Evolutionary conservation across 768 basidiomycete genomes (phyloP).

Genomic region (Phlebiopsis flavidoalba): DNA sequence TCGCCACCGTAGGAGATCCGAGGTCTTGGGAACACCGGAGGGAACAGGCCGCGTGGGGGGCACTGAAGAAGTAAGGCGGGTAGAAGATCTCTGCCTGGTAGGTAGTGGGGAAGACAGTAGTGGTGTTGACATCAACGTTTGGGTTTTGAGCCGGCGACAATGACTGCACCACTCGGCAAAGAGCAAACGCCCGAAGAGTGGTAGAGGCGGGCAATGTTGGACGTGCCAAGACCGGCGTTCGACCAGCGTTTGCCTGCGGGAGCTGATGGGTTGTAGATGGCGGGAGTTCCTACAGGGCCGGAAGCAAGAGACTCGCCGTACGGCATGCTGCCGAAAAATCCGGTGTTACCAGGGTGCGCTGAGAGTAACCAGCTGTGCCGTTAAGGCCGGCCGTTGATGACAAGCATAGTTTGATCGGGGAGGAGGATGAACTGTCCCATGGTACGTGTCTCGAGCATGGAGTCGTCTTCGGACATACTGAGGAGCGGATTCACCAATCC

Average conservation of each 20-base stretch:
- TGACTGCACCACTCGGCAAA: conserved; percentile 78
- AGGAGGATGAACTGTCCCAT: conserved; percentile 93
- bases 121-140: conserved; percentile 72
- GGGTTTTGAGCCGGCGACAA: conserved; percentile 92
- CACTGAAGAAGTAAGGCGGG: conserved; percentile 78
- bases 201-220: conserved; percentile 76
- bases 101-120: conserved; percentile 62
- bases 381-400: conserved; percentile 80
- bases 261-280: conserved; percentile 76
- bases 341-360: conserved; percentile 30
- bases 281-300: conserved; percentile 71
- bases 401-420: conserved; percentile 67
- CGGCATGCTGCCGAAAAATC: conserved; percentile 48
- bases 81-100: conserved; percentile 88
- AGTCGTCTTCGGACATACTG: conserved; percentile 67
- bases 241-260: conserved; percentile 74
- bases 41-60: conserved; percentile 64
- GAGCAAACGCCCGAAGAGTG: conserved; percentile 80
- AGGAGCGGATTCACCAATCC: conserved; percentile 56
- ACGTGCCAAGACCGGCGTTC: conserved; percentile 54
- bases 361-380: conserved; percentile 86
- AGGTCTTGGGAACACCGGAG: conserved; percentile 58
- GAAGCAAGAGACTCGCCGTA: conserved; percentile 71
- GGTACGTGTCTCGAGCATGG: conserved; percentile 70
- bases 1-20: conserved; percentile 83